phyloP scores from a whole-genome alignment of 2,329 filamentous ascomycete genomes.

The Fusarium abutilonis region DNA sequence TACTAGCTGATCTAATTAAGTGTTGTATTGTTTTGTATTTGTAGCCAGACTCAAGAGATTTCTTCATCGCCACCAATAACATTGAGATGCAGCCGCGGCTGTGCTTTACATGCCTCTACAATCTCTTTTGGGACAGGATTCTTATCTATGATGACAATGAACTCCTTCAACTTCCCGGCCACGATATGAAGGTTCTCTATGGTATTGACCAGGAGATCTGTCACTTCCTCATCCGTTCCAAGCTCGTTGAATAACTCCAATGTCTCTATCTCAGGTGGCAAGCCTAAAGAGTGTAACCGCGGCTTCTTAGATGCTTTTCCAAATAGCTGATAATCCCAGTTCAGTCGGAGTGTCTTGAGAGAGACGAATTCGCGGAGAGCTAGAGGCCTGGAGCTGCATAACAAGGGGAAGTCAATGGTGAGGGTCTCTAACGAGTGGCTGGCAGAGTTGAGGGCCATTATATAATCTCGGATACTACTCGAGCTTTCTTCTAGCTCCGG shows the following conservation, averaged over 20 bases:
- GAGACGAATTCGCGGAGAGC: conserved; percentile 56
- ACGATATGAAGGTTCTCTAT: conserved; percentile 53
- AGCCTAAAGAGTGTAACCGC: conserved; percentile 57
- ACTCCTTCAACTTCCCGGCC: conserved; percentile 51
- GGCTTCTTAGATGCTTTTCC: conserved; percentile 57
- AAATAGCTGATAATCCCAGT: conserved; percentile 61
- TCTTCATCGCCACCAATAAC: conserved; percentile 45
- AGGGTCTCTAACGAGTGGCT: conserved; percentile 56
- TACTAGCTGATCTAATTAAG: too few relatives aligned
- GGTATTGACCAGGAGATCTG: conserved; percentile 55
- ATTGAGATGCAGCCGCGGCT: conserved; percentile 47
- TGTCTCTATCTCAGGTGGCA: conserved; percentile 57
- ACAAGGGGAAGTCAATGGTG: conserved; percentile 56
- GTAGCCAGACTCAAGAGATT: neutral
- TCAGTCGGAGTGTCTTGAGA: conserved; percentile 55
- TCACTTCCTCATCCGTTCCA: conserved; percentile 59
- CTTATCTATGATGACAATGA: conserved; percentile 52
- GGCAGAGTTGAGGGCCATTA: conserved; percentile 55
- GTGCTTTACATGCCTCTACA: conserved; percentile 49
- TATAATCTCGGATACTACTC: conserved; percentile 59
- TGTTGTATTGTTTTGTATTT: neutral
- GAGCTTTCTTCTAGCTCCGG: conserved; percentile 59
- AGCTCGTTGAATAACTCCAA: conserved; percentile 59
- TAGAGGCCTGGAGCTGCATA: conserved; percentile 54
- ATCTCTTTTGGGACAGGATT: conserved; percentile 49